Evolutionary conservation across 495 filamentous ascomycete genomes (phyloP), one percentile per base, ranked within the genome.

Genomic region (Penicillium antarcticum): DNA sequence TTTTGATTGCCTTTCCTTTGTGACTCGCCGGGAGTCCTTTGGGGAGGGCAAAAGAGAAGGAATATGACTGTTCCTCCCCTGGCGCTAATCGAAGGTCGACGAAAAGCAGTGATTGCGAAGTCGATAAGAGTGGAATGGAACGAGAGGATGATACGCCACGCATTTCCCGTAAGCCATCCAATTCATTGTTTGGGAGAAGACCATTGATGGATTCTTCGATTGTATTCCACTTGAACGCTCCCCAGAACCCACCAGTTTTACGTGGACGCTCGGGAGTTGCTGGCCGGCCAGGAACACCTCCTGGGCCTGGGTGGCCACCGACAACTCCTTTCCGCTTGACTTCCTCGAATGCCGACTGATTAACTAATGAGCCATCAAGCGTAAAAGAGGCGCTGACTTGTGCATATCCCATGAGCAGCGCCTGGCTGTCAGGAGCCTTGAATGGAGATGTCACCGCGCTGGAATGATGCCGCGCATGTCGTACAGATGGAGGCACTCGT

Each of bases 351-450:
- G 85, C 89, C 2, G 83, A 85, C 33, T 94, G 85, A 55, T 96
- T 91, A 46, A 97, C 81, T 31, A 98, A 73, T 5, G 95, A 95
- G 0, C 91, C 91, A 65, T 98, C 94, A 6, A 97, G 70, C 0
- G 85, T 90, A 55, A 97, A 98, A 0, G 88, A 87, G 14, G 95
- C 94, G 60, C 87, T 85, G n/a, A 97, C 81, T 64, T 98, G 92
- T 5, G 87, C 95, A 71, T 95, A 98, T 9, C 92, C 94, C 94
- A 98, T 97, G 84, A 98, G 92, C 45, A 98, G 69, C 13, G 87
- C 82, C 70, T 97, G 91, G 40, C 80, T 60, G 73, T 84, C 53
- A 53, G 53, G 54, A 70, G 72, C 61, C 17, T 75, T 70, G 39
- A 61, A 68, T 39, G 66, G 70, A 6, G 72, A 59, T 18, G 48